Evolutionary conservation across 2,329 filamentous ascomycete genomes (phyloP), one percentile per base, ranked within the genome.

Genomic region (Arachnopeziza araneosa): DNA sequence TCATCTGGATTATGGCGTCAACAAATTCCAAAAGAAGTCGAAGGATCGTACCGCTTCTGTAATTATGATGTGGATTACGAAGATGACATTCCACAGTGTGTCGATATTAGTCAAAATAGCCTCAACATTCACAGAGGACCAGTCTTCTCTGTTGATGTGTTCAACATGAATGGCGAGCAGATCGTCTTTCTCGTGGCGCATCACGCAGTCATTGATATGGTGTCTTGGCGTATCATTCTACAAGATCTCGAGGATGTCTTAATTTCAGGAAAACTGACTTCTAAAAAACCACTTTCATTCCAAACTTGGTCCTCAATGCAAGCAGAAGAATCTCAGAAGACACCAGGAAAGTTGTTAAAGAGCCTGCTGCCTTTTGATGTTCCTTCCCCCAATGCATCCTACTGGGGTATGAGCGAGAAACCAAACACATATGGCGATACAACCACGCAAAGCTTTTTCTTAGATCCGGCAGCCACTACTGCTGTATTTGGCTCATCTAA

Each of bases 211-310:
- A 72, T 75, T 51, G 74, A 75, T 57, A 56, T 75, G 10, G 73
- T 76, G 17, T 72, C 72, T 2, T 76, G 75, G 75, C 64, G 74
- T 24, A 62, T 76, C 8, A 67, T 76, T 17, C 67, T 76, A 1
- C 68, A 74, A 59, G 74, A 76, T 58, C 64, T 76, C 5, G 74
- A 76, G 53, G 71, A 70, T 14, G 17, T 66, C 30, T 53, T 67
- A 5, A n/a, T 21, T 17, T 23, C 19, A 2, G 48, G 24, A 1
- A 17, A 19, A 19, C 14, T 49, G 4, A 19, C 19, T 2, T 12
- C 21, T 9, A 24, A 22, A 14, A 22, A 22, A 8, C 21, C 21
- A 23, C 50, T 52, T 52, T 52, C 50, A 23, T 52, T 52, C 24
- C 50, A 52, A 14, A 52, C n/a, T 52, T 52, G 50, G 50, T 23